Base-by-base conservation (phyloP, 2,329 filamentous ascomycete species). In the Arthrobotrys conoides region DNA sequence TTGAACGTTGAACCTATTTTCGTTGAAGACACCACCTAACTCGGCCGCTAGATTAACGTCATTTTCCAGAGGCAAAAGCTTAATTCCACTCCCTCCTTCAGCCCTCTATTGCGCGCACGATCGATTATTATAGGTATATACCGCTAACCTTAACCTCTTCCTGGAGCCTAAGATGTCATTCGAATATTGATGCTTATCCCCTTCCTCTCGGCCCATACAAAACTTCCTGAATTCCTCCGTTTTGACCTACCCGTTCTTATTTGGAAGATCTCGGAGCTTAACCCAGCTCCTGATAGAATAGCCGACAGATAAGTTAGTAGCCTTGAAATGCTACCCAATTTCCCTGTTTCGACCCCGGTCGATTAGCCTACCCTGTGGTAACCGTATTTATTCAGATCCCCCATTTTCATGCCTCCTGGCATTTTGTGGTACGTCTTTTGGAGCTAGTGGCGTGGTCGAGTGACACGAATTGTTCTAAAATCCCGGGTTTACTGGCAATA, bases 351-450 rank as follows among this genome's bases (percentile, higher is more conserved):
- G n/a, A 27, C 22, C 22, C 36, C 10, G 20, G 48, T 24, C 5
- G 18, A 14, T 18, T n/a, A 14, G 27, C 8, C 27, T 10, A 33
- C 44, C 20, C 10, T 44, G 57, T 22, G 41, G 46, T 65, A 36
- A 8, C 27, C 41, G 14, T 36, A 16, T 33, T 30, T 65, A 30
- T 65, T 65, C 41, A 49, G 24, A 49, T 24, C 14, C 9, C 27
- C 30, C 61, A 24, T 49, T 65, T 22, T 14, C 22, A 33, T 2
- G 22, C 38, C 59, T 64, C 59, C 59, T 64, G 38, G 5, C 38
- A 30, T 64, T 48, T n/a, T 48, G 36, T 64, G 59, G 18, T 33
- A 64, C 22, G 10, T 41, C 18, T 57, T 57, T 59, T 22, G 20
- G 22, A 24, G 55, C 33, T 24, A 41, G 33, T 22, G 30, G 55